Percentiles rank a stretch among this genome's conserved stretches.
phyloP scores from a whole-genome alignment of 2,329 filamentous ascomycete species.

The Fusarium nodosum region DNA sequence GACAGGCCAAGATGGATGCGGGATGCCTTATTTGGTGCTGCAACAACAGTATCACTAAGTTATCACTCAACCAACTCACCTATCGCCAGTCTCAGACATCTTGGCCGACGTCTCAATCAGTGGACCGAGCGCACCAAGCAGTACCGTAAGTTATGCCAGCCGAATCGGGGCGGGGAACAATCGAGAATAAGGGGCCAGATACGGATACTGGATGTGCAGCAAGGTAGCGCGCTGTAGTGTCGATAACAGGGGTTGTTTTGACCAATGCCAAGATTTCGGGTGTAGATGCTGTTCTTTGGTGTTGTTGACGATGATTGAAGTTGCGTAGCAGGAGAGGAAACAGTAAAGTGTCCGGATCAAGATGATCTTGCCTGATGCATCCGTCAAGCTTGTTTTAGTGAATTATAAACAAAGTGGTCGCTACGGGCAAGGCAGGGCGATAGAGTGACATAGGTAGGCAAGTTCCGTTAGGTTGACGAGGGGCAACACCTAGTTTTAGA shows the following conservation, averaged over 20 bases:
- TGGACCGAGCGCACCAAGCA: constrained; percentile 4
- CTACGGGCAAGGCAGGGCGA: constrained; percentile 2
- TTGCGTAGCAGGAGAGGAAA: background rate
- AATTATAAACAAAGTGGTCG: constrained; percentile 6
- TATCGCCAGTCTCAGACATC: constrained; percentile 48
- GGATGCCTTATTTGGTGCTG: constrained; percentile 6
- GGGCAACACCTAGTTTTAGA: constrained; percentile 10
- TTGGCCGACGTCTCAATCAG: constrained; percentile 35
- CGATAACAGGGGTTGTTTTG: constrained; percentile 22
- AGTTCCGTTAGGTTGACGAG: constrained; percentile 4
- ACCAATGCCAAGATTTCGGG: constrained; percentile 28
- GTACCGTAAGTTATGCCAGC: constrained; percentile 1
- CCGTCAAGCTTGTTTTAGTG: constrained; percentile 14
- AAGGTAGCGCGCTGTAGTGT: constrained; percentile 28
- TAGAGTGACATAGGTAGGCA: background rate
- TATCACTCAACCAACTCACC: constrained; percentile 42
- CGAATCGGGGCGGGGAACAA: constrained; percentile 34
- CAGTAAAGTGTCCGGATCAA: background rate
- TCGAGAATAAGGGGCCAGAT: constrained; percentile 38
- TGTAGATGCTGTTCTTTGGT: constrained; percentile 13
- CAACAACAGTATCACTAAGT: constrained; percentile 8
- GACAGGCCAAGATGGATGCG: constrained; percentile 4
- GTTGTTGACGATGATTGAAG: constrained; percentile 12
- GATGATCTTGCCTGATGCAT: constrained; percentile 17
- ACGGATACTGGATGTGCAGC: constrained; percentile 30